Evolutionary conservation across 2,329 filamentous ascomycete genomes (phyloP), one percentile per base, ranked within the genome.

Genomic region (Diaporthe batatas): DNA sequence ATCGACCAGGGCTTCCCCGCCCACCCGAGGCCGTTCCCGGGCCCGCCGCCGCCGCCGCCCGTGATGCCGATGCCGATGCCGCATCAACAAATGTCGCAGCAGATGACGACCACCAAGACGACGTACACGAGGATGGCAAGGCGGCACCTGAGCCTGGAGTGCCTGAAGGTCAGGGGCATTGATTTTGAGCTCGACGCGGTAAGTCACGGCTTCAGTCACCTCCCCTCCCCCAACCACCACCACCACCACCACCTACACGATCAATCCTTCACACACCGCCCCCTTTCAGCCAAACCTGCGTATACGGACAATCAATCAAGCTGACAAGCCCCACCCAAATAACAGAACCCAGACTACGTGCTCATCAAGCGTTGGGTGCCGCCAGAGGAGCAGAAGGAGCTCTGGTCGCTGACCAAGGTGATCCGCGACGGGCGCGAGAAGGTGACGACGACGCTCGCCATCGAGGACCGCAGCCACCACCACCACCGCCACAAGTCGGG

Each of bases 301-400:
- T 7, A 64, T 16, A 39, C 12, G 10, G 57, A 68, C 49, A 42
- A 51, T 32, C 18, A 8, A 29, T 29, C 29, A 32, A 42, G 72
- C 78, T 79, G 75, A 79, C 75, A 3, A 32, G 47, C 8, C 47
- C 47, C 14, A 16, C 12, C 54, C 18, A 16, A 7, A n/a, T 16
- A 32, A 34, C 76, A 91, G 86, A 91, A 95, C 77, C 87, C 89
- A 23, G 90, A 92, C 59, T 95, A 90, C 77, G 85, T 95, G 71
- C 82, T 95, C 73, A 92, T 95, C 82, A 93, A 92, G 81, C 87
- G 90, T 71, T 93, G 90, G 90, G 90, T 95, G 68, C 88, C 90
- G 5, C 91, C 94, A 76, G 88, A 89, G 74, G 89, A 94, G 79
- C 93, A 94, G 78, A 89, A 94, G 73, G 84, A 90, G 72, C 87